Evolutionary conservation across 1,284 basidiomycete genomes (phyloP).

Genomic region (Ustilago crameri): DNA sequence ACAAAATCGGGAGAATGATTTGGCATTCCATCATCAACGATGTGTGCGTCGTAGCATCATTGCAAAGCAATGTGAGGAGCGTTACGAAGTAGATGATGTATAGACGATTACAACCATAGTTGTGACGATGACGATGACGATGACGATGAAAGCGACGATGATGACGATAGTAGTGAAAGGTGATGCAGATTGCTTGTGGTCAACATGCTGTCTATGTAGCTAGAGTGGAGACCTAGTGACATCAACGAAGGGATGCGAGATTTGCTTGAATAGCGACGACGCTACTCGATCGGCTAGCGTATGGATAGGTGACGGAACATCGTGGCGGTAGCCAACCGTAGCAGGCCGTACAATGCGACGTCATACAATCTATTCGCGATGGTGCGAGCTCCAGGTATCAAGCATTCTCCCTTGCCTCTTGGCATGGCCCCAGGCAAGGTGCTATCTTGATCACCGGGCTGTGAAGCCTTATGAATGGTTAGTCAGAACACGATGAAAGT

Average conservation of each 20-base stretch:
- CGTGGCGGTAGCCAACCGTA: no score
- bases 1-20: conserved; percentile 11
- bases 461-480: background rate
- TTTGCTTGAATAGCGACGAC: background rate
- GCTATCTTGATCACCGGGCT: conserved; percentile 16
- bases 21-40: conserved; percentile 39
- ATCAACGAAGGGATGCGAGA: background rate
- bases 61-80: conserved; percentile 1
- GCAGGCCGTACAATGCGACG: no score
- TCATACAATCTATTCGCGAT: no score
- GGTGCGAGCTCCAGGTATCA: conserved; percentile 1
- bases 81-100: conserved; percentile 13
- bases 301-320: background rate
- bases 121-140: conserved; percentile 7
- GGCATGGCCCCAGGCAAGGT: conserved; percentile 3
- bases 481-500: background rate
- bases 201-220: conserved; percentile 27
- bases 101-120: conserved; percentile 2
- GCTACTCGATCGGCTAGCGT: background rate
- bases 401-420: conserved; percentile 22
- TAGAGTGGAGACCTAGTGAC: background rate
- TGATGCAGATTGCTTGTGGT: conserved; percentile 14
- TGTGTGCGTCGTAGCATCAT: conserved; percentile 12
- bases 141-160: conserved; percentile 7
- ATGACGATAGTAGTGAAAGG: conserved; percentile 3